Evolutionary conservation across 1,284 basidiomycete species (phyloP), one percentile per base, ranked within the genome.

Genomic region (Pseudozyma tsukubaensis): DNA sequence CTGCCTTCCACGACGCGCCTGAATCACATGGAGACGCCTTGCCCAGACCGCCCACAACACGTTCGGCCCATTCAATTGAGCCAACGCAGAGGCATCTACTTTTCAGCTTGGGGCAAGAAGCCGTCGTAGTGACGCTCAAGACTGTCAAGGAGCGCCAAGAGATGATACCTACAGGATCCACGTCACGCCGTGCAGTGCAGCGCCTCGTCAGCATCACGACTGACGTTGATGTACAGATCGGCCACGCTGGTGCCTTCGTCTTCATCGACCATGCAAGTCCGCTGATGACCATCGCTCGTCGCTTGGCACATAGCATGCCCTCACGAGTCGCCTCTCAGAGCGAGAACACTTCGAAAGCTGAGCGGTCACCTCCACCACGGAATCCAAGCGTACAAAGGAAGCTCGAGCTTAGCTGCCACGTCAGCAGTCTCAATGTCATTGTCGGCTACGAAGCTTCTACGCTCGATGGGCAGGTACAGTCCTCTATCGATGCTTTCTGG

Each of bases 401-500:
- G 21, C 14, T 68, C 9, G 32, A 51, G 10, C 21, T 69, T 0
- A 52, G 49, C 50, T 68, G 65, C 24, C 45, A 42, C 12, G 32
- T 62, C 21, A 62, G 43, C 35, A 66, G 62, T 24, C 21, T 72
- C 37, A 64, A 76, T 36, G 21, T 76, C 47, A 55, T 79, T 18
- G 42, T 76, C 12, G 66, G 57, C 21, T 79, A 79, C 34, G 77
- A 76, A 24, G 58, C 61, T 10, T 44, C 57, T 1, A 4, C n/a
- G 8, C 14, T 29, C 12, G 52, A 49, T 6, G 42, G 44, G n/a
- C 35, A 16, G 21, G 35, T 10, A 3, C 36, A 19, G 5, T 29
- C 50, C 3, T 59, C 62, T 4, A n/a, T 68, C 29, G 52, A 59
- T 16, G 54, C 53, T 10, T 79, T 73, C 51, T 79, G 77, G 77